Conservation (phyloP, 805 yeast species). For the Barnettozyma californica region DNA sequence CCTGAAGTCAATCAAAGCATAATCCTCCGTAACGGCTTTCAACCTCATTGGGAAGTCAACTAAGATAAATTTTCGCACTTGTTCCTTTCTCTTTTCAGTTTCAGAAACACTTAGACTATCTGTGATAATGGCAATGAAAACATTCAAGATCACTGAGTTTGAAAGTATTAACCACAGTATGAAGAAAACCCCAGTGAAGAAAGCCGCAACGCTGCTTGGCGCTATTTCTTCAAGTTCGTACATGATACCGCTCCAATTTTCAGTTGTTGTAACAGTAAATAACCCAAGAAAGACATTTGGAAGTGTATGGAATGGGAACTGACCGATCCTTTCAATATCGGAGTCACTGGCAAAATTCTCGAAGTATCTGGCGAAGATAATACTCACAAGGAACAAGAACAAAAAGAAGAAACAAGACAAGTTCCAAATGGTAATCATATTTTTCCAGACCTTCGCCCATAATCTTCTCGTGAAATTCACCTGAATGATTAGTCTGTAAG, state of each 20-base stretch:
- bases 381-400: conserved; percentile 52
- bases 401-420: conserved; percentile 70
- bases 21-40: conserved; percentile 31
- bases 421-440: conserved; percentile 59
- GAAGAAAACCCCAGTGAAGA: conserved; percentile 56
- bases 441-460: conserved; percentile 71
- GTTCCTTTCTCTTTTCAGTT: conserved; percentile 63
- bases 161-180: conserved; percentile 80
- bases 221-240: conserved; percentile 56
- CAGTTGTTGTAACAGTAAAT: conserved; percentile 82
- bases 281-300: conserved; percentile 71
- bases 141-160: conserved; percentile 70
- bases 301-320: conserved; percentile 62
- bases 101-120: conserved; percentile 73
- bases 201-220: conserved; percentile 42
- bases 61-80: conserved; percentile 42
- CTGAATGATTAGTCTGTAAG: conserved; percentile 64
- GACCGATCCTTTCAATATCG: conserved; percentile 36
- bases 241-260: conserved; percentile 80
- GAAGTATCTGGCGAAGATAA: conserved; percentile 65
- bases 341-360: conserved; percentile 63
- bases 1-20: conserved; percentile 28
- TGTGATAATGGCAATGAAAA: conserved; percentile 91
- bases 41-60: conserved; percentile 35
- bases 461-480: conserved; percentile 53